A percentile compares a stretch with the other conserved stretches of the same genome.
These are phyloP conservation scores for Skeletonema grethae DNA, from an alignment of 108 stramenopile species.

Conservation along the genomic window DNA sequence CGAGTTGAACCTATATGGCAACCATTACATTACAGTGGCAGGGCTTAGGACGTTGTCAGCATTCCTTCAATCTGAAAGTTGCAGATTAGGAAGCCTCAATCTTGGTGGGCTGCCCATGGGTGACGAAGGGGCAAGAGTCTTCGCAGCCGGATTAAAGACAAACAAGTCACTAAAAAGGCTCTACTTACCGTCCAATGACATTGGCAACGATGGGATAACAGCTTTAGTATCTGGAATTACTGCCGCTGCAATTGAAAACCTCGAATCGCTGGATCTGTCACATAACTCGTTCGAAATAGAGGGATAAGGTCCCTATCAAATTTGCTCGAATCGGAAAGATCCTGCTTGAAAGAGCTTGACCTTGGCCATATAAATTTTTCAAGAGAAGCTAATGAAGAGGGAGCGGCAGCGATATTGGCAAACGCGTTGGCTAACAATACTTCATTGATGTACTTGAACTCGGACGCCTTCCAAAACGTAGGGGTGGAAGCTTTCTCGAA, in stretches of 20 bases:
- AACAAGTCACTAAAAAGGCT: not conserved
- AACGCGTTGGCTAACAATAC: not conserved
- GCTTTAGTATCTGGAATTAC: not conserved
- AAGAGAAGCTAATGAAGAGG: no score
- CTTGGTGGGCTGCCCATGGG: not conserved
- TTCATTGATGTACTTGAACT: no score
- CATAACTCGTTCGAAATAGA: no score
- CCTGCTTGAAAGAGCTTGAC: no score
- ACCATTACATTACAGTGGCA: not conserved
- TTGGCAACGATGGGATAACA: not conserved
- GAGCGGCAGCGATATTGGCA: not conserved
- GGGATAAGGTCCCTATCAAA: no score
- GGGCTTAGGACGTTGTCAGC: not conserved
- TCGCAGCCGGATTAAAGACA: not conserved
- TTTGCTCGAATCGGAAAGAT: no score
- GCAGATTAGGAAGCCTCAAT: not conserved
- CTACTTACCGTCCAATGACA: not conserved
- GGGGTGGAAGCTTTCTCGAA: no score
- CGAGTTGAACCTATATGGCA: not conserved
- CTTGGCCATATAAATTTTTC: no score
- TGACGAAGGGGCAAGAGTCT: not conserved
- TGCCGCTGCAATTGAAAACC: no score
- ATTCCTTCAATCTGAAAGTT: slow-evolving; percentile 1
- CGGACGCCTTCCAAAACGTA: no score
- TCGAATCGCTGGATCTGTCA: no score